Percentiles rank a stretch among this genome's conserved stretches.
Conservation (phyloP, 1,284 basidiomycete species). For the Xerocomus amazonicus region DNA sequence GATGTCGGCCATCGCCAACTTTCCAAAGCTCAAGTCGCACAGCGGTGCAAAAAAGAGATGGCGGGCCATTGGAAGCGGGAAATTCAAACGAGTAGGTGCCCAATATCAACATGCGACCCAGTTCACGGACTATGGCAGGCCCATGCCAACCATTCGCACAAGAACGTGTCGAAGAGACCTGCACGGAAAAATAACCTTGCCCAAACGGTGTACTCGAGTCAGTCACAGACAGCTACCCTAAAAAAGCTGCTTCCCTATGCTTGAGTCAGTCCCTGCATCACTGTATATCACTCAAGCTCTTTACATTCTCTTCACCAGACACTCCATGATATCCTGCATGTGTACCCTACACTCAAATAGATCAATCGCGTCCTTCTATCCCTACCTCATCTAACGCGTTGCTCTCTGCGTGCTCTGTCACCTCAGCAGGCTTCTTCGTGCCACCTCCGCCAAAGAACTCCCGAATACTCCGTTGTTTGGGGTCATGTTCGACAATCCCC, state of each 20-base stretch:
- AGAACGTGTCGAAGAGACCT: constrained; percentile 66
- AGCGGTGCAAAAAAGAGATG: constrained; percentile 80
- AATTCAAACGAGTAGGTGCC: constrained; percentile 72
- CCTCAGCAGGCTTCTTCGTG: constrained; percentile 22
- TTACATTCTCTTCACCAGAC: constrained; percentile 8
- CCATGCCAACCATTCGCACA: constrained; percentile 65
- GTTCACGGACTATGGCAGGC: constrained; percentile 42
- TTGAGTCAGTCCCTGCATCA: constrained; percentile 31
- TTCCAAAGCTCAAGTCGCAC: constrained; percentile 73
- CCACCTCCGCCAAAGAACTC: constrained; percentile 69
- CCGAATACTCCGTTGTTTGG: constrained; percentile 71
- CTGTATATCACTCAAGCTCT: background rate
- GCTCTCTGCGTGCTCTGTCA: constrained; percentile 22
- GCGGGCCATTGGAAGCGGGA: constrained; percentile 61
- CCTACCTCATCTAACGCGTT: constrained; percentile 19
- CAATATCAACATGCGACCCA: background rate
- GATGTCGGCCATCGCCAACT: constrained; percentile 41
- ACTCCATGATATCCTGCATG: constrained; percentile 1
- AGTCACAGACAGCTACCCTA: constrained; percentile 58
- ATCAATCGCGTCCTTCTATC: constrained; percentile 7
- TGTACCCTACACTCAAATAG: constrained; percentile 12
- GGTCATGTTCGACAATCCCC: constrained; percentile 77
- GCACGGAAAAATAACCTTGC: constrained; percentile 63
- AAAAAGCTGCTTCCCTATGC: constrained; percentile 70
- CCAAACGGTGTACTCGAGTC: constrained; percentile 61